phyloP scores from a whole-genome alignment of 1,284 basidiomycete genomes.

The Cutaneotrichosporon cavernicola region DNA sequence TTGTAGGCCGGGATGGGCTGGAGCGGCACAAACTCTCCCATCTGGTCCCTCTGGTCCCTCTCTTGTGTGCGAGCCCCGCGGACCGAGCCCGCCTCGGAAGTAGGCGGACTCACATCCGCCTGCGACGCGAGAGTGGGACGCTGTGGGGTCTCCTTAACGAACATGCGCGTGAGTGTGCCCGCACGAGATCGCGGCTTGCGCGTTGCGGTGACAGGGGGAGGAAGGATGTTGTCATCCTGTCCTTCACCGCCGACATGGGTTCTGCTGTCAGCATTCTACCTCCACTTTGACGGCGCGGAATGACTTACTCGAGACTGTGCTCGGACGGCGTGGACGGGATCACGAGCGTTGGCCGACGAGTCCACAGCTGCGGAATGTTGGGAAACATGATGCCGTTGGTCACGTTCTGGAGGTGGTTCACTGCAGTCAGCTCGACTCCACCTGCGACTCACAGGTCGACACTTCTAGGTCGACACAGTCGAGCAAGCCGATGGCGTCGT shows the following conservation, averaged over 20 bases:
- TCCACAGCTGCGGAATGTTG: conserved; percentile 45
- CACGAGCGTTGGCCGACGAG: conserved; percentile 42
- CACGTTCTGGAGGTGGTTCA: conserved; percentile 51
- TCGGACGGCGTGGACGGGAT: conserved; percentile 25
- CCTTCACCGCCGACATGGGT: neutral
- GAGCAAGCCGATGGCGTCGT: conserved; percentile 46
- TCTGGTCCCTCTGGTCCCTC: neutral
- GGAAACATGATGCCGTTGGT: conserved; percentile 52
- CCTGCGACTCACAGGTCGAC: conserved; percentile 36
- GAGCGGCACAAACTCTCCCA: neutral
- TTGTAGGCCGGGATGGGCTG: conserved; percentile 4
- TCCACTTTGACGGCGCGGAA: conserved; percentile 17
- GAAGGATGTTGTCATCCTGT: neutral
- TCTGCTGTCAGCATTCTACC: neutral
- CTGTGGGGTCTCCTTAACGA: neutral
- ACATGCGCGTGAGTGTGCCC: conserved; percentile 5
- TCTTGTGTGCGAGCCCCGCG: neutral
- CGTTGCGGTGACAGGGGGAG: neutral
- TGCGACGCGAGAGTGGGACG: neutral
- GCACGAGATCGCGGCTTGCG: neutral
- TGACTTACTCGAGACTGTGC: neutral
- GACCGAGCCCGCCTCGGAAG: neutral
- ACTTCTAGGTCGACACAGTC: conserved; percentile 47
- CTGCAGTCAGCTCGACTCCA: conserved; percentile 22
- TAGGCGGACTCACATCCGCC: neutral